Evolutionary conservation across 2,329 filamentous ascomycete genomes (phyloP).

Genomic region (Lojkania enalia): DNA sequence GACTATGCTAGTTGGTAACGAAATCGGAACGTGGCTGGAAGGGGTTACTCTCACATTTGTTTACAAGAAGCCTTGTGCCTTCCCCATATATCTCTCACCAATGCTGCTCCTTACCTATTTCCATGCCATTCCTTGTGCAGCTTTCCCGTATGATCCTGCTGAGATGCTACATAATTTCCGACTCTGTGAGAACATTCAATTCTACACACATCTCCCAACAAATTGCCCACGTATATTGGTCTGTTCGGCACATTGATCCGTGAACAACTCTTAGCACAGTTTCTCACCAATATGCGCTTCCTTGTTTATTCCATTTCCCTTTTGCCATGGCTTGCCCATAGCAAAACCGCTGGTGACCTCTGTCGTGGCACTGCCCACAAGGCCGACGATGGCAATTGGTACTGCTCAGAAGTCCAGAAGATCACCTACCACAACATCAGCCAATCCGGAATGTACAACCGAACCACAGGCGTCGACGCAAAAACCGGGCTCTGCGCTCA

Average conservation of each 20-base stretch:
- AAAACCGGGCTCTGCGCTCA: conserved; percentile 60
- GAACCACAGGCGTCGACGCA: conserved; percentile 63
- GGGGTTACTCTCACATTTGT: too few relatives aligned
- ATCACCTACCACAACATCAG: conserved; percentile 70
- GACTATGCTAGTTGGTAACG: too few relatives aligned
- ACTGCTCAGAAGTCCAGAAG: conserved; percentile 65
- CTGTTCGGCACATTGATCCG: neutral
- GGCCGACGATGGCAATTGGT: conserved; percentile 62
- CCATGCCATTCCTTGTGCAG: too few relatives aligned
- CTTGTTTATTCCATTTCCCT: conserved; percentile 14
- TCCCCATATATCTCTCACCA: too few relatives aligned
- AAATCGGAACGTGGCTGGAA: too few relatives aligned
- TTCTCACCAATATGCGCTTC: conserved; percentile 23
- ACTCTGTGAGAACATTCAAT: too few relatives aligned
- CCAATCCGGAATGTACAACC: conserved; percentile 64
- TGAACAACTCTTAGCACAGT: neutral
- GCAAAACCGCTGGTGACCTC: conserved; percentile 36
- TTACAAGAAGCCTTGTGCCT: too few relatives aligned
- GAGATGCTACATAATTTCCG: too few relatives aligned
- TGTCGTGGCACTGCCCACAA: conserved; percentile 36
- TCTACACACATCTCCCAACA: too few relatives aligned
- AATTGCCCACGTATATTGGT: neutral
- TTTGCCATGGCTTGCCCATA: conserved; percentile 9
- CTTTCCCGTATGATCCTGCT: too few relatives aligned
- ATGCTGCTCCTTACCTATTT: too few relatives aligned